These are phyloP conservation scores for Solioccasus polychromus DNA, from an alignment of 768 basidiomycete genomes.

Conservation along the genomic window DNA sequence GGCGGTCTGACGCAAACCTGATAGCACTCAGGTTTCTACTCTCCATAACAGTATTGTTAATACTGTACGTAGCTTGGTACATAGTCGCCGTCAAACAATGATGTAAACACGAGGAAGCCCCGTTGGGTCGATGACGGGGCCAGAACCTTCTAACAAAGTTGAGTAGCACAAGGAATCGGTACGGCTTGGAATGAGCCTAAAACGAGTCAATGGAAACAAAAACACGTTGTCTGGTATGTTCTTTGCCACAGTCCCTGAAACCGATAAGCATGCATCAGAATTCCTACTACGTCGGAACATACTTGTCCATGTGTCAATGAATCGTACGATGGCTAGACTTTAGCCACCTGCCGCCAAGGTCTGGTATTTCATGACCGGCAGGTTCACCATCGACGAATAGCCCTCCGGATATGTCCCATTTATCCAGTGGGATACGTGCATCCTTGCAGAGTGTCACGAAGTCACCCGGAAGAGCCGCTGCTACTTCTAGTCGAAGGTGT, in stretches of 20 bases:
- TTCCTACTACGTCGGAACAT: slow-evolving; percentile 5
- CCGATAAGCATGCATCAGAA: background rate
- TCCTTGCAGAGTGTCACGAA: slow-evolving; percentile 52
- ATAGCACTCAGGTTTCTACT: slow-evolving; percentile 11
- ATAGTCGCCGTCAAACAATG: slow-evolving; percentile 23
- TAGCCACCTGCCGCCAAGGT: slow-evolving; percentile 38
- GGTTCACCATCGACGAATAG: slow-evolving; percentile 43
- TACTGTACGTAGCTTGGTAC: slow-evolving; percentile 19
- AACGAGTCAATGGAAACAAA: slow-evolving; percentile 13
- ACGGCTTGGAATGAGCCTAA: slow-evolving; percentile 7
- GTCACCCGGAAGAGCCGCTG: slow-evolving; percentile 55
- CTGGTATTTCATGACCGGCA: slow-evolving; percentile 35
- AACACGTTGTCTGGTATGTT: slow-evolving; percentile 17
- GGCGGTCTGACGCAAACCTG: slow-evolving; percentile 7
- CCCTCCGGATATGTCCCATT: slow-evolving; percentile 41
- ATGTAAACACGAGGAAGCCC: slow-evolving; percentile 29
- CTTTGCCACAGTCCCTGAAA: slow-evolving; percentile 8
- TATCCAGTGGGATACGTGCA: slow-evolving; percentile 40
- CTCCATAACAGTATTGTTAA: slow-evolving; percentile 8
- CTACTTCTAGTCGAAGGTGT: slow-evolving; percentile 50
- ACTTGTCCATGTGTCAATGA: slow-evolving; percentile 8
- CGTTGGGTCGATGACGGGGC: slow-evolving; percentile 13
- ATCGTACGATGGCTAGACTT: slow-evolving; percentile 14
- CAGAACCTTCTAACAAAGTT: slow-evolving; percentile 25
- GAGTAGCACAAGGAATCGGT: slow-evolving; percentile 14